Evolutionary conservation across 2,329 filamentous ascomycete species (phyloP).

Genomic region (Albophoma yamanashiensis): DNA sequence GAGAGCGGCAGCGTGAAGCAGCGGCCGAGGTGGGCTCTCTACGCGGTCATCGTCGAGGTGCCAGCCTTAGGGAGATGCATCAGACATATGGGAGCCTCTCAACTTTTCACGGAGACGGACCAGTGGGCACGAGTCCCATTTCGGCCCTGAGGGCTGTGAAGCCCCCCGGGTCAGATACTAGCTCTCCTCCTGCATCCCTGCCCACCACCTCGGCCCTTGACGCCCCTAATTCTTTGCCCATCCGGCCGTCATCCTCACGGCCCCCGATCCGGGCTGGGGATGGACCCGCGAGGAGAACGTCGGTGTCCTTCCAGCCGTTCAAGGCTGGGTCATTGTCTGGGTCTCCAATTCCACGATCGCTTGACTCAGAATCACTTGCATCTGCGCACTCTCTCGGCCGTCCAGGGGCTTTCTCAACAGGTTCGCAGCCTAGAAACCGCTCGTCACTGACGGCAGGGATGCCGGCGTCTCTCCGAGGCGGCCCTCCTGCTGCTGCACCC

Average conservation of each 20-base stretch:
- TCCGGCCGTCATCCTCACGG: constrained; percentile 21
- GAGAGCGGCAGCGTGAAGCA: constrained; percentile 23
- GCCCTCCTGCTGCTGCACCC: constrained; percentile 48
- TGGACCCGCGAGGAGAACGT: constrained; percentile 56
- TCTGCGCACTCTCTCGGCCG: constrained; percentile 44
- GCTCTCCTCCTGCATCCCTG: constrained; percentile 44
- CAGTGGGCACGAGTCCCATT: constrained; percentile 73
- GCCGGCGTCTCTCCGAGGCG: constrained; percentile 60
- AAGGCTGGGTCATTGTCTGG: constrained; percentile 92
- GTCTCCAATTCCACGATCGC: constrained; percentile 52
- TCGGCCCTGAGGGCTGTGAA: constrained; percentile 67
- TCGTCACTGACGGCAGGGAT: constrained; percentile 67
- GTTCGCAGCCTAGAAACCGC: constrained; percentile 48
- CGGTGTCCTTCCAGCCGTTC: constrained; percentile 88
- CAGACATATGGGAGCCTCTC: constrained; percentile 85
- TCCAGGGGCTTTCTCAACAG: constrained; percentile 32
- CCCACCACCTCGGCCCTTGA: constrained; percentile 34
- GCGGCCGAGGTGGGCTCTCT: constrained; percentile 61
- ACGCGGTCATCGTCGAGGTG: constrained; percentile 46
- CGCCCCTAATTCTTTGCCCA: constrained; percentile 43
- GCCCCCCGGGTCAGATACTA: constrained; percentile 48
- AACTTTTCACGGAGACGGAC: constrained; percentile 75
- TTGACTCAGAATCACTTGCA: constrained; percentile 39
- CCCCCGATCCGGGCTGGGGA: constrained; percentile 37
- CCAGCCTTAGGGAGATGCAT: constrained; percentile 47